phyloP scores from a whole-genome alignment of 169 alveolate genomes.

The Cryptosporidium tyzzeri region DNA sequence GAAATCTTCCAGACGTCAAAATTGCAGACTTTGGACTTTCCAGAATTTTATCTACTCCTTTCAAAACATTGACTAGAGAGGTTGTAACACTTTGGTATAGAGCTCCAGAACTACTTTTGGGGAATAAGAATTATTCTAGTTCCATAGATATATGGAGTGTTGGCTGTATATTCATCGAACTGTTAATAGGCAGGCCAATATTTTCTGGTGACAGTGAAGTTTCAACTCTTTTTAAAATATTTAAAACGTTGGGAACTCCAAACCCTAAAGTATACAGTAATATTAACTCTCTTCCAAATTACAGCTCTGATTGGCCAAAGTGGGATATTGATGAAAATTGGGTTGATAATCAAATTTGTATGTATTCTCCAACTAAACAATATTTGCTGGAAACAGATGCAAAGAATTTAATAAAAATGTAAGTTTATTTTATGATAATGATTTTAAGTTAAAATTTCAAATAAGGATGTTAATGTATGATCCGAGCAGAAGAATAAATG shows the following conservation, averaged over 20 bases:
- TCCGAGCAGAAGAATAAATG: conserved; percentile 68
- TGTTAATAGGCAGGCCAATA: conserved; percentile 88
- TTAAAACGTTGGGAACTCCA: conserved; percentile 93
- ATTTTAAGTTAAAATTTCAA: not conserved
- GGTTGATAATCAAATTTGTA: conserved; percentile 51
- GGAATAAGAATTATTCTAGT: conserved; percentile 92
- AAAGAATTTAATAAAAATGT: conserved; percentile 55
- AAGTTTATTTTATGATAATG: conserved; percentile 27
- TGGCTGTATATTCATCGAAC: conserved; percentile 95
- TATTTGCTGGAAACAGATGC: conserved; percentile 31
- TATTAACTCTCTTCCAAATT: conserved; percentile 54
- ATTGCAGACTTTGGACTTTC: conserved; percentile 93
- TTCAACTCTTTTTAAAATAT: conserved; percentile 89
- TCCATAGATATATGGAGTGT: conserved; percentile 97
- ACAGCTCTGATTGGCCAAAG: conserved; percentile 60
- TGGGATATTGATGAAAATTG: conserved; percentile 70
- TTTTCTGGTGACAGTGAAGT: conserved; percentile 90
- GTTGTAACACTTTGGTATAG: conserved; percentile 98
- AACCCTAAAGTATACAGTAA: conserved; percentile 64
- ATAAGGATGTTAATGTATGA: conserved; percentile 70
- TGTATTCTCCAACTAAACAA: conserved; percentile 18
- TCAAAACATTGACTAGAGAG: conserved; percentile 92
- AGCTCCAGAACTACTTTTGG: conserved; percentile 97
- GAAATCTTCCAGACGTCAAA: conserved; percentile 77
- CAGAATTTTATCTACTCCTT: conserved; percentile 80